A percentile compares a stretch with the other conserved stretches of the same genome.
Conservation (phyloP, 768 basidiomycete genomes). For the Pisolithus tinctorius region DNA sequence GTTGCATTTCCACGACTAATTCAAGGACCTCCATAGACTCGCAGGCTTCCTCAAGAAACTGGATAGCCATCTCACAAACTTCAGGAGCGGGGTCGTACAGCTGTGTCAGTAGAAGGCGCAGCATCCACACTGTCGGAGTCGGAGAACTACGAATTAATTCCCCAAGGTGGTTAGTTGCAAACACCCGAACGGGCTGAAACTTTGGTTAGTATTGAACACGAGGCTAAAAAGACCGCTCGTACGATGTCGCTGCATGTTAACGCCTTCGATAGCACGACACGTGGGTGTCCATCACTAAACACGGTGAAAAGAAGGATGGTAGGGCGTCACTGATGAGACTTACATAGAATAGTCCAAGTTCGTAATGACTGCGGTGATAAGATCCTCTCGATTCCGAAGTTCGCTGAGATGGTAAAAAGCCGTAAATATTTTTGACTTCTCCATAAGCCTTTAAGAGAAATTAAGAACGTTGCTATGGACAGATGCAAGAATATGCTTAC, state of each 20-base stretch:
- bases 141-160: conserved; percentile 60
- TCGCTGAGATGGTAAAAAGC: conserved; percentile 95
- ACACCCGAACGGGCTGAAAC: conserved; percentile 73
- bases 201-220: background rate
- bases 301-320: conserved; percentile 1
- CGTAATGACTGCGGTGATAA: conserved; percentile 87
- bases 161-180: conserved; percentile 84
- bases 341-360: conserved; percentile 88
- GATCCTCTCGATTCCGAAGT: conserved; percentile 82
- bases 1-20: conserved; percentile 89
- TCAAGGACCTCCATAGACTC: conserved; percentile 78
- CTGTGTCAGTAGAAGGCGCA: conserved; percentile 89
- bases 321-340: conserved; percentile 21
- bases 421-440: conserved; percentile 90
- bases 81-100: conserved; percentile 89
- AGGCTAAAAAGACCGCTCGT: conserved; percentile 6
- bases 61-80: conserved; percentile 86
- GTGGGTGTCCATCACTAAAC: conserved; percentile 86
- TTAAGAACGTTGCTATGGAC: background rate
- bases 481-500: conserved; percentile 32
- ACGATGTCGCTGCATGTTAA: conserved; percentile 91
- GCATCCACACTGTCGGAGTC: conserved; percentile 76
- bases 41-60: conserved; percentile 85
- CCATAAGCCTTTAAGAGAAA: conserved; percentile 55
- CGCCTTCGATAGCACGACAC: conserved; percentile 90